Conservation (phyloP, 1,139 yeast species). For the Kurtzmaniella quercitrusa region DNA sequence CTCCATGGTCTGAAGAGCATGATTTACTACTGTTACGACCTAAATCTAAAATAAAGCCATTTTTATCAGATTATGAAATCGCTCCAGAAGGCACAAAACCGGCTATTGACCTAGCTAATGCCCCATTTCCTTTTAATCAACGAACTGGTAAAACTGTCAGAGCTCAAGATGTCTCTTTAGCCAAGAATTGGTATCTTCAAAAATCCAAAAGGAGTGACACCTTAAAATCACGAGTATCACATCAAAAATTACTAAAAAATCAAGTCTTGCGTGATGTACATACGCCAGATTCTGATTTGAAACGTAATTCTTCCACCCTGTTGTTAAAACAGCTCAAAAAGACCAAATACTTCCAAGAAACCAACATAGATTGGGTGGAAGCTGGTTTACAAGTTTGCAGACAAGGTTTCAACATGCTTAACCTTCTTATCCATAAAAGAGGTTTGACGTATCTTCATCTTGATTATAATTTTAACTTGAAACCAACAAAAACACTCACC, state of each 20-base stretch:
- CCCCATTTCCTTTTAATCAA: slow-evolving; percentile 81
- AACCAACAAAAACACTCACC: slow-evolving; percentile 93
- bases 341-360: slow-evolving; percentile 88
- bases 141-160: slow-evolving; percentile 69
- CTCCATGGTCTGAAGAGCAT: background rate
- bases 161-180: slow-evolving; percentile 85
- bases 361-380: slow-evolving; percentile 96
- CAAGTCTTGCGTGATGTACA: slow-evolving; percentile 72
- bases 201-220: slow-evolving; percentile 60
- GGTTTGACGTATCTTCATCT: slow-evolving; percentile 90
- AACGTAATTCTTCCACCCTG: slow-evolving; percentile 25
- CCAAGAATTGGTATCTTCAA: slow-evolving; percentile 78
- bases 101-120: slow-evolving; percentile 67
- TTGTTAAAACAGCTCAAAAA: slow-evolving; percentile 64
- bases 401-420: slow-evolving; percentile 94
- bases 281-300: slow-evolving; percentile 19
- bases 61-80: slow-evolving; percentile 34
- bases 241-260: slow-evolving; percentile 78
- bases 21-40: slow-evolving; percentile 16
- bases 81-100: slow-evolving; percentile 44
- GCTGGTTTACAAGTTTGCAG: slow-evolving; percentile 92
- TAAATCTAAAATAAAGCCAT: slow-evolving; percentile 35
- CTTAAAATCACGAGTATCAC: slow-evolving; percentile 76
- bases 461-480: slow-evolving; percentile 91
- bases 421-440: slow-evolving; percentile 81